Evolutionary conservation across 805 yeast species (phyloP).

Genomic region (Candida adriatica): DNA sequence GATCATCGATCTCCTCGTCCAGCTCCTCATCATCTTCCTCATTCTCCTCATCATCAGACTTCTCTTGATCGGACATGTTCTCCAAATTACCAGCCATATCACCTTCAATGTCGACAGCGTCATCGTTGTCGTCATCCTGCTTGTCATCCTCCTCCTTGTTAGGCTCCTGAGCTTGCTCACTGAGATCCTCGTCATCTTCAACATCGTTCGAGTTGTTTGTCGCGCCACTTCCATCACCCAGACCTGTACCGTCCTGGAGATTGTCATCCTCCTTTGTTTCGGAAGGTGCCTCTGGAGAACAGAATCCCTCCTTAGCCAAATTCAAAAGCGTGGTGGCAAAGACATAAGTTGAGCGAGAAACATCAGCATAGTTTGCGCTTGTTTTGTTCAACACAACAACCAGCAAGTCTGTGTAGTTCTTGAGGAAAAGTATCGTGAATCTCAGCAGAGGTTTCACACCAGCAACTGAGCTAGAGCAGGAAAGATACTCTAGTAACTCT

Average conservation of each 20-base stretch:
- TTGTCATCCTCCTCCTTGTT: constrained; percentile 67
- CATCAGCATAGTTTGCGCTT: constrained; percentile 41
- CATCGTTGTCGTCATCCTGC: constrained; percentile 62
- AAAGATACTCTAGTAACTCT: constrained; percentile 29
- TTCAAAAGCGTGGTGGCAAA: constrained; percentile 49
- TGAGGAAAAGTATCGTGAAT: constrained; percentile 56
- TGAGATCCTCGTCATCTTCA: constrained; percentile 85
- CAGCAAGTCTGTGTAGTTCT: constrained; percentile 50
- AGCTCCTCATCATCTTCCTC: constrained; percentile 64
- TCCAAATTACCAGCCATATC: constrained; percentile 94
- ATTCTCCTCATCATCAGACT: constrained; percentile 43
- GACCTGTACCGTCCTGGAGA: constrained; percentile 79
- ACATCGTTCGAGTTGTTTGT: constrained; percentile 74
- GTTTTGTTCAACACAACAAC: constrained; percentile 36
- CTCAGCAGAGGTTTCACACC: constrained; percentile 41
- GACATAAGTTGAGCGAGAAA: constrained; percentile 56
- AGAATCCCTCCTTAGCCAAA: constrained; percentile 78
- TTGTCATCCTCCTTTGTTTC: constrained; percentile 58
- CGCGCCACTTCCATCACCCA: constrained; percentile 92
- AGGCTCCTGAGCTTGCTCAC: constrained; percentile 61
- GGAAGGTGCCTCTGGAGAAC: constrained; percentile 77
- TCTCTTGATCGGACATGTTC: constrained; percentile 54
- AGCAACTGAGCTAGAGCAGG: constrained; percentile 30
- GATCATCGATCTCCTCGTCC: constrained; percentile 84
- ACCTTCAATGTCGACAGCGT: constrained; percentile 91